A percentile compares a stretch with the other conserved stretches of the same genome.
These are phyloP conservation scores for Cyclotella cryptica DNA, from an alignment of 108 stramenopile species.

Conservation along the genomic window DNA sequence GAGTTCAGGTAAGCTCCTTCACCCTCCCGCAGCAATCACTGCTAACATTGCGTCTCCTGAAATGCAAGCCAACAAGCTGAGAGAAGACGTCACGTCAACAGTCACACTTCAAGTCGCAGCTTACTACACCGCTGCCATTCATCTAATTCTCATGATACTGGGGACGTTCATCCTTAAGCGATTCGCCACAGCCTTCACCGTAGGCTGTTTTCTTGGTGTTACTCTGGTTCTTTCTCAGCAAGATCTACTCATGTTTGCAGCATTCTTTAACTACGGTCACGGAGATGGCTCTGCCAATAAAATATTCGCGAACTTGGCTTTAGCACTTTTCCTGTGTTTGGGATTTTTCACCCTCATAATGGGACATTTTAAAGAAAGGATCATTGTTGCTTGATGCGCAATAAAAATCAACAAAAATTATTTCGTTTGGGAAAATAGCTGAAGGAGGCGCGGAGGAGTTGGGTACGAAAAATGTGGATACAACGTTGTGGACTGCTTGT, in stretches of 20 bases:
- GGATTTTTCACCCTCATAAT: slow-evolving; percentile 70
- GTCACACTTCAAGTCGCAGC: slow-evolving; percentile 68
- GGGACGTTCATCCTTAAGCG: slow-evolving; percentile 89
- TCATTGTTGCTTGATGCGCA: slow-evolving; percentile 53
- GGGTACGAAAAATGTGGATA: neutral
- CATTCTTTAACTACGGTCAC: slow-evolving; percentile 65
- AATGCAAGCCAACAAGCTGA: slow-evolving; percentile 61
- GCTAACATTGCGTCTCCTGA: neutral
- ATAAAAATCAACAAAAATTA: neutral
- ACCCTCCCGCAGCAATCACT: neutral
- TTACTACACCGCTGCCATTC: slow-evolving; percentile 74
- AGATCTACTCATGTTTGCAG: slow-evolving; percentile 76
- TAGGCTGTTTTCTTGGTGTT: slow-evolving; percentile 82
- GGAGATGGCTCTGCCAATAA: slow-evolving; percentile 63
- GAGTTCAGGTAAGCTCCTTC: slow-evolving; percentile 28
- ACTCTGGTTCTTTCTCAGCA: slow-evolving; percentile 79
- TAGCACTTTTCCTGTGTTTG: slow-evolving; percentile 65
- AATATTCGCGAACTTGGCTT: slow-evolving; percentile 71
- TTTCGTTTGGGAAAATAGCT: neutral
- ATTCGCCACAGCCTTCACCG: slow-evolving; percentile 82
- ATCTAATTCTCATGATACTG: slow-evolving; percentile 70
- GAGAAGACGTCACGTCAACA: slow-evolving; percentile 59
- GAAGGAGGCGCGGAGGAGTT: neutral
- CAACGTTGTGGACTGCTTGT: neutral
- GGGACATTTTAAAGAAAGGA: slow-evolving; percentile 70